A percentile compares a stretch with the other conserved stretches of the same genome.
Conservation (phyloP, 2,329 filamentous ascomycete genomes). For the Nigrospora sphaerica region DNA sequence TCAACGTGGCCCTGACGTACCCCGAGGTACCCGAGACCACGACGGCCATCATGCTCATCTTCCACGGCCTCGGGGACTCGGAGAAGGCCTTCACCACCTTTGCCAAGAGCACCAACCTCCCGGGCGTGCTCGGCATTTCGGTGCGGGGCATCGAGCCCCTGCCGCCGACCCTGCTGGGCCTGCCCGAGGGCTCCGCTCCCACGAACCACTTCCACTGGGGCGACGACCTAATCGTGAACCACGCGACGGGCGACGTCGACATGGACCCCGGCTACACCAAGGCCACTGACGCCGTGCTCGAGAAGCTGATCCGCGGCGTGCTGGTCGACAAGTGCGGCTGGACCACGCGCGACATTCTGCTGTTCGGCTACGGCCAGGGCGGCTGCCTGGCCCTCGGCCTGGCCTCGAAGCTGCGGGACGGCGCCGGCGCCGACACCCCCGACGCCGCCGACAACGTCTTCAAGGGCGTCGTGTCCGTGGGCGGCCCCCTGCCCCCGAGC, state of each 20-base stretch:
- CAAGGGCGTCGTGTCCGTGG: conserved; percentile 57
- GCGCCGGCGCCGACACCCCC: conserved; percentile 18
- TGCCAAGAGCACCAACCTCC: conserved; percentile 61
- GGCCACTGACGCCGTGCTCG: conserved; percentile 37
- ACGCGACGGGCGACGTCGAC: conserved; percentile 45
- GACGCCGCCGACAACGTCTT: conserved; percentile 19
- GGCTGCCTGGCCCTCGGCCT: conserved; percentile 54
- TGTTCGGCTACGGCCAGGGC: conserved; percentile 64
- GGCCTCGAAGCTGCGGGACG: conserved; percentile 35
- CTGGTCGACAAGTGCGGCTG: conserved; percentile 53
- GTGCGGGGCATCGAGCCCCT: conserved; percentile 65
- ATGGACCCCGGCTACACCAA: conserved; percentile 54
- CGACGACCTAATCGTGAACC: conserved; percentile 53
- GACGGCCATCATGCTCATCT: conserved; percentile 70
- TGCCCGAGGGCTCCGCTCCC: conserved; percentile 11
- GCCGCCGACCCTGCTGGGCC: conserved; percentile 58
- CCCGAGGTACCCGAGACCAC: conserved; percentile 52
- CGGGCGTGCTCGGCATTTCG: conserved; percentile 69
- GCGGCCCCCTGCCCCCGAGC: conserved; percentile 48
- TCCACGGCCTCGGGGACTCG: conserved; percentile 79
- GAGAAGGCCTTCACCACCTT: conserved; percentile 62
- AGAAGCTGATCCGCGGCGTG: conserved; percentile 41
- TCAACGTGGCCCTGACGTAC: conserved; percentile 39
- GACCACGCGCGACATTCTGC: conserved; percentile 48
- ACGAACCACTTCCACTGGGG: conserved; percentile 54